Percentiles rank a stretch among this genome's conserved stretches.
Conservation (phyloP, 2,329 filamentous ascomycete species). For the Penicillium sp. region DNA sequence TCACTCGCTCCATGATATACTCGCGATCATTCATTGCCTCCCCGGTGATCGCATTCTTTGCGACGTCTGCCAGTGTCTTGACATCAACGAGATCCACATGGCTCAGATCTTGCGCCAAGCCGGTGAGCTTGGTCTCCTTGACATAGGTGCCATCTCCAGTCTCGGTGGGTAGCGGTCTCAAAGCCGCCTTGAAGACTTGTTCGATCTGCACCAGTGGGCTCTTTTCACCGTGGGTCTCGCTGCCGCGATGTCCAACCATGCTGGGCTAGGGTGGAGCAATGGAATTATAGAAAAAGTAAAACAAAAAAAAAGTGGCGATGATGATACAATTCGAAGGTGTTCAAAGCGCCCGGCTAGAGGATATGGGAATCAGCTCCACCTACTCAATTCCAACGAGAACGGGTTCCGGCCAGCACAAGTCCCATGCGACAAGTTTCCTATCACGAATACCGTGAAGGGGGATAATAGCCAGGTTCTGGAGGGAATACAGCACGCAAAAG, state of each 20-base stretch:
- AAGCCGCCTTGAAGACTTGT: conserved; percentile 37
- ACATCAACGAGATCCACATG: conserved; percentile 44
- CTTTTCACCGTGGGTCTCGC: conserved; percentile 28
- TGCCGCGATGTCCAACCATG: conserved; percentile 18
- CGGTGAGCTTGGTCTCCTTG: conserved; percentile 28
- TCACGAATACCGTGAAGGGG: no score
- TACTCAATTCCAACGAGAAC: no score
- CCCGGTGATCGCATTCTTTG: conserved; percentile 43
- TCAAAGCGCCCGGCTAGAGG: no score
- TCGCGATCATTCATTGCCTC: conserved; percentile 56
- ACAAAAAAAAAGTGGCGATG: no score
- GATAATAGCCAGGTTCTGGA: no score
- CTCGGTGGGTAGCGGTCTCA: conserved; percentile 38
- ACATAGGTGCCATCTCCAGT: conserved; percentile 40
- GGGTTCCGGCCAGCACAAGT: no score
- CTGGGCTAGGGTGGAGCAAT: background rate
- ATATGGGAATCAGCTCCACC: no score
- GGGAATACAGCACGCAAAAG: no score
- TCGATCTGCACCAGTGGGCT: conserved; percentile 34
- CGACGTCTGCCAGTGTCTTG: conserved; percentile 34
- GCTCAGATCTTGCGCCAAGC: conserved; percentile 42
- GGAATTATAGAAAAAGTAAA: background rate
- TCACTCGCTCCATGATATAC: conserved; percentile 55
- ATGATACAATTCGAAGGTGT: no score
- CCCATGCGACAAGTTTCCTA: no score